Conservation (phyloP, 345 rosid genomes). For the Salix dunnii region DNA sequence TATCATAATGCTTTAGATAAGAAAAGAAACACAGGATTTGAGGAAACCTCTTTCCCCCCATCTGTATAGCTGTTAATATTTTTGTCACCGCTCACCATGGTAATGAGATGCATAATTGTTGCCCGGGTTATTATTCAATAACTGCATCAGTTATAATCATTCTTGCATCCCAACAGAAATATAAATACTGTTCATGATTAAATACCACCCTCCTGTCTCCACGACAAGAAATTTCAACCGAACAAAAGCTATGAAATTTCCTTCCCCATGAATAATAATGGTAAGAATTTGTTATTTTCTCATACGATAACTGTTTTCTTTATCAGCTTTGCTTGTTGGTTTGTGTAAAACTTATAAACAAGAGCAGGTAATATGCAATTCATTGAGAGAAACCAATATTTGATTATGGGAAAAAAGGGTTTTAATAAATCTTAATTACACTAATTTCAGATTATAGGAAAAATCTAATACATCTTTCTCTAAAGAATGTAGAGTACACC, state of each 20-base stretch:
- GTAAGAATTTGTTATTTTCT: neutral
- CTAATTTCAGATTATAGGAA: constrained; percentile 5
- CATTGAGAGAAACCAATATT: neutral
- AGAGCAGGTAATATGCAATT: neutral
- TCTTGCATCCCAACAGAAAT: neutral
- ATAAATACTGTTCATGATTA: neutral
- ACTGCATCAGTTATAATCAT: neutral
- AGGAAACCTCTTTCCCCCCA: neutral
- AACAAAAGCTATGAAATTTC: neutral
- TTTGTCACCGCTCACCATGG: neutral
- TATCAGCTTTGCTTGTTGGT: neutral
- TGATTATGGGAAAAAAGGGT: no score
- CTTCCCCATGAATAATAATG: no score
- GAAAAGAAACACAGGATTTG: neutral
- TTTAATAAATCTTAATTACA: neutral
- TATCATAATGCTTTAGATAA: neutral
- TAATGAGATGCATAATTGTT: no score
- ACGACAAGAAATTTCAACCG: neutral
- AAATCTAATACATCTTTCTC: neutral
- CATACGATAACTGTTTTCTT: neutral
- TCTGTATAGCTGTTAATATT: neutral
- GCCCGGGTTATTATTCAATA: constrained; percentile 11
- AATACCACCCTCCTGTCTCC: neutral
- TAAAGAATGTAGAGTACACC: constrained; percentile 14
- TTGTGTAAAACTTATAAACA: neutral